Conservation (phyloP, 2,329 filamentous ascomycete species). For the Trichoderma citrinoviride region DNA sequence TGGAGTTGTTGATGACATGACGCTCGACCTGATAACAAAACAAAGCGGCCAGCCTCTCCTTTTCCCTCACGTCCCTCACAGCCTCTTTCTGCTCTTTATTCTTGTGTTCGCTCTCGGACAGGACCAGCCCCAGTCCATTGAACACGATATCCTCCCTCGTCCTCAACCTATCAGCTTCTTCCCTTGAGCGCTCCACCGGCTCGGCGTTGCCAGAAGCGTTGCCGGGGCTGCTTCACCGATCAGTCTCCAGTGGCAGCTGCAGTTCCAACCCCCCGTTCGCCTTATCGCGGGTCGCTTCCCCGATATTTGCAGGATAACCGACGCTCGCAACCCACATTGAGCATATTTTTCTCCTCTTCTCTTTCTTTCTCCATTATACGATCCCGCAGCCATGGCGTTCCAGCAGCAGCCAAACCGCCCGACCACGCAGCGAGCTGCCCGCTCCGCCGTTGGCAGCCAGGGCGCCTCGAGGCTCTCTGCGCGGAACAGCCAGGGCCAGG, state of each 20-base stretch:
- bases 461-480: constrained; percentile 30
- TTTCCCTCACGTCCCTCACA: not conserved
- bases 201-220: not conserved
- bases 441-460: constrained; percentile 41
- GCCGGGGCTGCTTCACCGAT: constrained; percentile 14
- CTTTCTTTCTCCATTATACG: not conserved
- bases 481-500: constrained; percentile 34
- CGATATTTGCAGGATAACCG: constrained; percentile 18
- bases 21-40: constrained; percentile 4
- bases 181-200: constrained; percentile 9
- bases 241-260: not conserved
- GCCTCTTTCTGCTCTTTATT: not conserved
- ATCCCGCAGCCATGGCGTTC: constrained; percentile 50
- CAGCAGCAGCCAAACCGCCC: constrained; percentile 59
- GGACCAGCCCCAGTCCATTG: constrained; percentile 11
- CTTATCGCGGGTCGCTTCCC: constrained; percentile 16
- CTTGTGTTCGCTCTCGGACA: not conserved
- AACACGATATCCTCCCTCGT: not conserved
- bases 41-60: not conserved
- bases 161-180: not conserved
- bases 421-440: constrained; percentile 48
- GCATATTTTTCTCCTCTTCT: not conserved
- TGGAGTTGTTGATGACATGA: constrained; percentile 10
- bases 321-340: constrained; percentile 16
- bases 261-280: not conserved